These are phyloP conservation scores for Pythium insidiosum DNA, from an alignment of 352 stramenopile species.

Conservation along the genomic window DNA sequence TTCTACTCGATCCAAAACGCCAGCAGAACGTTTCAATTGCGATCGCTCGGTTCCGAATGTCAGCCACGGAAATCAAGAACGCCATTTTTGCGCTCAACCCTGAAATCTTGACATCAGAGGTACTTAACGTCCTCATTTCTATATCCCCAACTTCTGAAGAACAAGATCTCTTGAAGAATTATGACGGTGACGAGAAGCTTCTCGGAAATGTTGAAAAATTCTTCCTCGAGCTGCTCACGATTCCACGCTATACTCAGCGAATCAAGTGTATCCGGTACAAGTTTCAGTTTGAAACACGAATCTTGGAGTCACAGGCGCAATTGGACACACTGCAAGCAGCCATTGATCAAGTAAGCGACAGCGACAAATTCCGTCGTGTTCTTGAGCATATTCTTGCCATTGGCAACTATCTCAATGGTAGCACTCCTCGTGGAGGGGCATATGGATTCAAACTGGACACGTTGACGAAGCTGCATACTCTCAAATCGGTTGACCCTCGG, in stretches of 20 bases:
- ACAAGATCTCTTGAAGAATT: conserved; percentile 88
- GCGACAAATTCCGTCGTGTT: conserved; percentile 69
- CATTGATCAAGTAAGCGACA: conserved; percentile 75
- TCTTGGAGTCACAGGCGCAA: conserved; percentile 76
- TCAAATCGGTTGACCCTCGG: conserved; percentile 76
- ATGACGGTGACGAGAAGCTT: conserved; percentile 79
- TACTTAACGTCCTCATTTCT: conserved; percentile 83
- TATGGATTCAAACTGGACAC: conserved; percentile 91
- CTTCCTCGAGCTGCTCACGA: conserved; percentile 79
- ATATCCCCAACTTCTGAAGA: conserved; percentile 86
- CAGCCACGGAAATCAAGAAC: conserved; percentile 74
- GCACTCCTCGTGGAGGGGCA: conserved; percentile 76
- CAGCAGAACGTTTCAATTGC: conserved; percentile 98
- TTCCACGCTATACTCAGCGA: conserved; percentile 80
- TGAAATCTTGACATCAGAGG: conserved; percentile 64
- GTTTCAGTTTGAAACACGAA: conserved; percentile 78
- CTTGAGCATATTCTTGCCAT: conserved; percentile 84
- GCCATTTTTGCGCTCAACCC: conserved; percentile 79
- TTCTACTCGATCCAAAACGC: conserved; percentile 94
- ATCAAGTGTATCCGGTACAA: conserved; percentile 87
- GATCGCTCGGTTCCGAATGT: conserved; percentile 93
- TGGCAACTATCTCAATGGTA: conserved; percentile 91
- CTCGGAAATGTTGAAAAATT: conserved; percentile 86
- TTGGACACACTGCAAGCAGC: conserved; percentile 76
- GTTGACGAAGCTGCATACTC: conserved; percentile 81